phyloP scores from a whole-genome alignment of 169 alveolate species.

The Amoebophrya sp. region DNA sequence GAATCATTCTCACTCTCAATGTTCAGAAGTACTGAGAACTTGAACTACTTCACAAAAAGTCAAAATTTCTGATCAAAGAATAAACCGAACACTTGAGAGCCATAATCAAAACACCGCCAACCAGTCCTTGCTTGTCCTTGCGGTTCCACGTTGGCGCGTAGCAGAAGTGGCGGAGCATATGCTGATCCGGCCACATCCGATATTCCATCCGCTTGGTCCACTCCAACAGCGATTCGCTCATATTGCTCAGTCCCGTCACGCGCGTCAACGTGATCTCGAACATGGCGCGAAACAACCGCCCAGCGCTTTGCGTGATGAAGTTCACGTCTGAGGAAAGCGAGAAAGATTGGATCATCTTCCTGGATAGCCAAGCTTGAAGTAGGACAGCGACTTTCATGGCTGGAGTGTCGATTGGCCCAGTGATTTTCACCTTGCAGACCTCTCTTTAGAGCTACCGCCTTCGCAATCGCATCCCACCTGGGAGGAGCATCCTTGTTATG shows the following conservation, averaged over 20 bases:
- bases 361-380: slow-evolving; percentile 48
- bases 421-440: slow-evolving; percentile 17
- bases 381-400: slow-evolving; percentile 46
- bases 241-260: slow-evolving; percentile 37
- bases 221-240: slow-evolving; percentile 47
- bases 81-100: too few relatives aligned
- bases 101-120: too few relatives aligned
- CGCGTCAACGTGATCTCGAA: slow-evolving; percentile 46
- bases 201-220: slow-evolving; percentile 44
- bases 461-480: too few relatives aligned
- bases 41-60: not conserved
- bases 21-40: not conserved
- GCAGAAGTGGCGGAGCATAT: slow-evolving; percentile 51
- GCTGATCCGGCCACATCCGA: slow-evolving; percentile 38
- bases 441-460: too few relatives aligned
- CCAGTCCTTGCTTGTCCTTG: too few relatives aligned
- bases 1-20: not conserved
- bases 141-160: slow-evolving; percentile 46
- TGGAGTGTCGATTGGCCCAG: slow-evolving; percentile 33
- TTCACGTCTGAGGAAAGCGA: slow-evolving; percentile 42
- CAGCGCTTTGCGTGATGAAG: slow-evolving; percentile 46
- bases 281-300: slow-evolving; percentile 45
- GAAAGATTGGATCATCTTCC: slow-evolving; percentile 33
- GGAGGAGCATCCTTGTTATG: too few relatives aligned
- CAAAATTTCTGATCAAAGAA: too few relatives aligned